Base-by-base conservation (phyloP, 2,329 filamentous ascomycete genomes). In the Ascochyta rabiei region DNA sequence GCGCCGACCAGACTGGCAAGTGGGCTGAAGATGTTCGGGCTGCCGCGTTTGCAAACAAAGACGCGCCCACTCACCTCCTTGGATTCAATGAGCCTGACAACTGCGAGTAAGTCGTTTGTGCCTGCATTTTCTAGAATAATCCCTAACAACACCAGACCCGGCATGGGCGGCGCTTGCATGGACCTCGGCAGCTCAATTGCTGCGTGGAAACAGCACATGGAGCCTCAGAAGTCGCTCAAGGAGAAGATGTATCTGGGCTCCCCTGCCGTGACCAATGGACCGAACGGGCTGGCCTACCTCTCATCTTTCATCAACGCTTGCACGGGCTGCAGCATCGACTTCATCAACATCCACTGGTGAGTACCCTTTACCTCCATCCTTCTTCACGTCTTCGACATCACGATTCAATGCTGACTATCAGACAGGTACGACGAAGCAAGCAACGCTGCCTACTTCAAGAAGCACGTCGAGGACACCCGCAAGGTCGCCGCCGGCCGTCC, bases 401-500 rank as follows among this genome's bases (percentile, higher is more conserved):
- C 16, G 38, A 18, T 6, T n/a, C 19, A 12, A 9, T 16, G 16
- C n/a, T 51, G 23, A 54, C 34, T 15, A 15, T 4, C 13, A 1
- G 1, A 21, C 28, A 64, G 62, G 62, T 73, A 75, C 45, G 67
- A 69, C 42, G 24, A 35, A 8, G 53, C 49, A 1, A 31, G 6
- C 15, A 68, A 70, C 31, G 51, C 66, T 16, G 56, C 53, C 2
- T 65, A 69, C 47, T 74, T 75, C 61, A 68, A 75, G 55, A 48
- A 60, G 3, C 63, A 75, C 38, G 84, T 73, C 33, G 31, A 56
- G 0, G 48, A 61, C 1, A 61, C 68, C 0, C 55, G 60, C 13
- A 41, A 53, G 2, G 33, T 85, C 15, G 86, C 85, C 45, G 83
- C 83, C 28, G 86, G 84, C 73, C 64, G 64, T 4, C 70, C 69